Evolutionary conservation across 495 filamentous ascomycete species (phyloP), one percentile per base, ranked within the genome.

Genomic region (Aspergillus heteromorphus): DNA sequence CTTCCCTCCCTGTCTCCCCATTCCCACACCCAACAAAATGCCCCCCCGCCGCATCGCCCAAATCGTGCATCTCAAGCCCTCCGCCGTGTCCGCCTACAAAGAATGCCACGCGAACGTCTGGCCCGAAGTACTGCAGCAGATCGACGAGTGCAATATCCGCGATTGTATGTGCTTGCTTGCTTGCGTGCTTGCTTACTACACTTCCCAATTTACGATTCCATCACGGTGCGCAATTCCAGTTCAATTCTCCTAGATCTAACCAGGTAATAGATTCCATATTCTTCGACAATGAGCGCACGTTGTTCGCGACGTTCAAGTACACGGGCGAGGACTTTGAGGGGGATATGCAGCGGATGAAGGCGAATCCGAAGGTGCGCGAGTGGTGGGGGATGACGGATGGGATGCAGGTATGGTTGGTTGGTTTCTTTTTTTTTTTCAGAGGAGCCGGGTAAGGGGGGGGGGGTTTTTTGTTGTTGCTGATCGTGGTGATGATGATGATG

Each of bases 351-450:
- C 73, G 72, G 47, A 90, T 89, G 87, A 68, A 73, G 6, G 79
- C 77, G 19, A 86, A 87, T 60, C 77, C 80, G 1, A 87, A 85
- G 56, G 84, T 90, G 17, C 77, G 81, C 40, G 83, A 88, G 65
- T 91, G 87, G 87, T 91, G 87, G 87, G 73, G 72, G 27, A 84
- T 91, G 80, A 90, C 87, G 18, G 87, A 91, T 69, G 71, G 73
- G 14, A 85, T 84, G 72, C 87, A 91, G 69, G 80, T 72, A 62
- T 75, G 69, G 71, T 18, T 36, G 16, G 23, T 4, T 27, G 23
- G 23, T 4, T 27, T n/a, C n/a, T n/a, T n/a, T n/a, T n/a, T n/a
- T n/a, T n/a, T n/a, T n/a, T n/a, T n/a, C n/a, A n/a, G n/a, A n/a
- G n/a, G n/a, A n/a, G n/a, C n/a, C n/a, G n/a, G n/a, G n/a, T n/a